A percentile compares a stretch with the other conserved stretches of the same genome.
Evolutionary conservation across 768 basidiomycete species (phyloP).

Genomic region (Boletus vinaceobasis): DNA sequence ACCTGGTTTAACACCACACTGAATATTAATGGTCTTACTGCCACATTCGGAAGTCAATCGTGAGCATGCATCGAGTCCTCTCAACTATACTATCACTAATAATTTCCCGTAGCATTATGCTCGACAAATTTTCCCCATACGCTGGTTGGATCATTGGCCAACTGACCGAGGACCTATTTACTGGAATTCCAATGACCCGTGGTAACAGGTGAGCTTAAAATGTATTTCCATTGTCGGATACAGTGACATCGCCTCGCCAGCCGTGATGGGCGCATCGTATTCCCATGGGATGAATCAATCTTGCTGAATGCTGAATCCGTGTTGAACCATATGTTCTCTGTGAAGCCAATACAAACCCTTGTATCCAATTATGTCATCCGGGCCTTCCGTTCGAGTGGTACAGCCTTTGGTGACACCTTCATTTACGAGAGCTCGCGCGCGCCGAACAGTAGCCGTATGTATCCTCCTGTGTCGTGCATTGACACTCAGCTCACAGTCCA

Average conservation of each 20-base stretch:
- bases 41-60: slow-evolving; percentile 4
- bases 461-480: not conserved
- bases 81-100: not conserved
- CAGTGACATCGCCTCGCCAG: not conserved
- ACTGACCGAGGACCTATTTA: slow-evolving; percentile 10
- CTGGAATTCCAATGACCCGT: slow-evolving; percentile 11
- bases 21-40: slow-evolving; percentile 4
- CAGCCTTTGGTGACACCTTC: too few relatives aligned
- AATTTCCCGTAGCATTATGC: not conserved
- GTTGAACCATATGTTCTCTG: too few relatives aligned
- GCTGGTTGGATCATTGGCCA: not conserved
- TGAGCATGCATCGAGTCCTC: not conserved
- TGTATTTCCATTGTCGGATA: not conserved
- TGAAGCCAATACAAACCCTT: slow-evolving; percentile 5
- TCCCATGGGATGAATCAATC: slow-evolving; percentile 11
- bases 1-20: too few relatives aligned
- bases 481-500: not conserved
- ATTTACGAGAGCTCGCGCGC: slow-evolving; percentile 1
- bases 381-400: not conserved
- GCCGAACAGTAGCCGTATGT: slow-evolving; percentile 8
- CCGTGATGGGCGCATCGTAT: slow-evolving; percentile 5
- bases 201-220: slow-evolving; percentile 5
- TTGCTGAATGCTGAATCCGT: slow-evolving; percentile 2
- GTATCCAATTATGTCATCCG: slow-evolving; percentile 4
- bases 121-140: not conserved